These are phyloP conservation scores for Obelidium mucronatum DNA, from an alignment of 192 early-diverging fungal genomes.

Conservation along the genomic window DNA sequence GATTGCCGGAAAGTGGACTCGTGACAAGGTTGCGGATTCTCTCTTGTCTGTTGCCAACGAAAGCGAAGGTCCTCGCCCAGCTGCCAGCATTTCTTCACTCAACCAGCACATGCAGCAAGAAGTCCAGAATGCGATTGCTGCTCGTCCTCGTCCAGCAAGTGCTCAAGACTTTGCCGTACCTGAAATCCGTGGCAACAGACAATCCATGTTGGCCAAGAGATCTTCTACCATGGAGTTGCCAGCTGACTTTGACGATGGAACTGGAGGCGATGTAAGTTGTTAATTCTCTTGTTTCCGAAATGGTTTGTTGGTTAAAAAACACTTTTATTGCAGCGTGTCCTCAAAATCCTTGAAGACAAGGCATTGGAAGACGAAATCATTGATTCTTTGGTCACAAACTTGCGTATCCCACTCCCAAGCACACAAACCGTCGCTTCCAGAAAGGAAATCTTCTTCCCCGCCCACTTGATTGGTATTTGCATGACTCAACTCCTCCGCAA, in stretches of 20 bases:
- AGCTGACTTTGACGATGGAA: conserved; percentile 8
- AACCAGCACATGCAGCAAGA: conserved; percentile 36
- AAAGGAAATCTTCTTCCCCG: conserved; percentile 95
- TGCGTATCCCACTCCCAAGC: conserved; percentile 89
- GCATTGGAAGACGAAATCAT: conserved; percentile 80
- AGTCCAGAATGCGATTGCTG: conserved; percentile 24
- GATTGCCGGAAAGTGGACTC: conserved; percentile 67
- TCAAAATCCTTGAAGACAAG: conserved; percentile 57
- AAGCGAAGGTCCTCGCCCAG: conserved; percentile 18
- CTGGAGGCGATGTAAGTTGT: conserved; percentile 18
- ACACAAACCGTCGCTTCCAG: conserved; percentile 75
- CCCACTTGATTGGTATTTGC: conserved; percentile 87
- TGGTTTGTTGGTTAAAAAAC: too few species aligned
- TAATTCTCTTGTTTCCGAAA: neutral
- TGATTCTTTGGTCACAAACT: conserved; percentile 84
- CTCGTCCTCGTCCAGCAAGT: conserved; percentile 27
- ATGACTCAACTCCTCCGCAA: conserved; percentile 87
- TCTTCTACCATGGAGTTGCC: conserved; percentile 29
- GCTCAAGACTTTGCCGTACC: conserved; percentile 27
- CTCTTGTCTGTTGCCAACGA: conserved; percentile 34
- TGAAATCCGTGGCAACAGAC: conserved; percentile 13
- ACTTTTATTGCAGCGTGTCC: conserved; percentile 40
- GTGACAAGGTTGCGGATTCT: conserved; percentile 57
- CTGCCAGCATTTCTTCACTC: conserved; percentile 6
- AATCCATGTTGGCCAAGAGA: conserved; percentile 19